phyloP scores from a whole-genome alignment of 2,329 filamentous ascomycete species.

The Fusarium nodosum region DNA sequence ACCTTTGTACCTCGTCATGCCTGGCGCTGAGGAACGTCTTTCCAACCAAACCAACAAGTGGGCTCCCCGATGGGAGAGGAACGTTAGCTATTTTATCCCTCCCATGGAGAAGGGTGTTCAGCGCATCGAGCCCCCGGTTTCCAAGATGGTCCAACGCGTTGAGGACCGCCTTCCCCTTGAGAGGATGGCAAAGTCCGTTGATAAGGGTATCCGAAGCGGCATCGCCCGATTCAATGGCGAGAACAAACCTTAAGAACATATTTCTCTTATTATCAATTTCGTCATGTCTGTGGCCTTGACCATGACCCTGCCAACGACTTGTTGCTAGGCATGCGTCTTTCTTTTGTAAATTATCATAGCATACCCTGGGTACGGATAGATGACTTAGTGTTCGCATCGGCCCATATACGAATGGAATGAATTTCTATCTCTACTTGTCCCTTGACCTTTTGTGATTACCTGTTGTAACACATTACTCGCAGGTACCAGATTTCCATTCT shows the following conservation, averaged over 20 bases:
- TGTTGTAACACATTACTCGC: neutral
- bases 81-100: constrained; percentile 66
- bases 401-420: constrained; percentile 35
- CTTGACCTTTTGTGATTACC: neutral
- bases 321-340: constrained; percentile 10
- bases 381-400: constrained; percentile 16
- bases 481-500: neutral
- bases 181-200: constrained; percentile 63
- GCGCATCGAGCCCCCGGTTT: constrained; percentile 63
- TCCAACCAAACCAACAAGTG: constrained; percentile 68
- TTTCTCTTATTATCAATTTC: neutral
- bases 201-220: constrained; percentile 62
- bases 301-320: constrained; percentile 4
- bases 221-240: constrained; percentile 58
- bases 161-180: constrained; percentile 64
- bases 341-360: constrained; percentile 43
- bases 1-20: constrained; percentile 70
- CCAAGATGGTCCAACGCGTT: constrained; percentile 61
- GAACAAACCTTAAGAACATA: constrained; percentile 39
- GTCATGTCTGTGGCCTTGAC: neutral
- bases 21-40: constrained; percentile 68
- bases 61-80: constrained; percentile 72
- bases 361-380: constrained; percentile 41
- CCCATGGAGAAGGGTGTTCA: constrained; percentile 63
- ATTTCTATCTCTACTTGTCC: neutral